These are phyloP conservation scores for Suillus hirtellus DNA, from an alignment of 768 basidiomycete genomes.

Conservation along the genomic window DNA sequence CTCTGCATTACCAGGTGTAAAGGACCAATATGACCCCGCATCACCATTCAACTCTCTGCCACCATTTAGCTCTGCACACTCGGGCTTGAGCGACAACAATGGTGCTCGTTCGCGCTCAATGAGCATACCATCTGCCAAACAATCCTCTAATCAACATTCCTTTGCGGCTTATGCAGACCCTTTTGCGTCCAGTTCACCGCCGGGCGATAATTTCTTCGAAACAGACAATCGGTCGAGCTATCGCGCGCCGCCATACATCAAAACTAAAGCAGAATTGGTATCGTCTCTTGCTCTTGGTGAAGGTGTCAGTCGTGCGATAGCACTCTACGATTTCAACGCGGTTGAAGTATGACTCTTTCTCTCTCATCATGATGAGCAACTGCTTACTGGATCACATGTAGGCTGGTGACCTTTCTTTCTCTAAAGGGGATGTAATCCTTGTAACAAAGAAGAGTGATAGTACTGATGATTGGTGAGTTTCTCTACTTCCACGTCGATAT, in stretches of 20 bases:
- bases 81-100: conserved; percentile 34
- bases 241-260: conserved; percentile 35
- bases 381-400: conserved; percentile 29
- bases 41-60: conserved; percentile 38
- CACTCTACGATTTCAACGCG: conserved; percentile 71
- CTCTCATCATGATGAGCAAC: not conserved
- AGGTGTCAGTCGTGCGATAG: conserved; percentile 72
- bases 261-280: conserved; percentile 50
- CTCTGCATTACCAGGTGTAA: conserved; percentile 17
- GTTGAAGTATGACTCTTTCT: conserved; percentile 52
- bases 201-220: conserved; percentile 21
- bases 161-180: conserved; percentile 25
- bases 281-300: conserved; percentile 52
- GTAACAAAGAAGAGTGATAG: conserved; percentile 70
- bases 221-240: conserved; percentile 10
- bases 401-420: conserved; percentile 75
- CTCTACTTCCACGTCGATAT: conserved; percentile 1
- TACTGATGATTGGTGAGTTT: conserved; percentile 68
- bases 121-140: conserved; percentile 29
- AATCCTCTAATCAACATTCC: conserved; percentile 12
- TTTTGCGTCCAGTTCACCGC: conserved; percentile 28
- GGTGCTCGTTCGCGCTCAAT: conserved; percentile 35
- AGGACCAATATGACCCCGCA: conserved; percentile 33
- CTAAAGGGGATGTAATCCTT: conserved; percentile 71
- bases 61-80: conserved; percentile 33